phyloP scores from a whole-genome alignment of 768 basidiomycete species.

The Crepidotus variabilis region DNA sequence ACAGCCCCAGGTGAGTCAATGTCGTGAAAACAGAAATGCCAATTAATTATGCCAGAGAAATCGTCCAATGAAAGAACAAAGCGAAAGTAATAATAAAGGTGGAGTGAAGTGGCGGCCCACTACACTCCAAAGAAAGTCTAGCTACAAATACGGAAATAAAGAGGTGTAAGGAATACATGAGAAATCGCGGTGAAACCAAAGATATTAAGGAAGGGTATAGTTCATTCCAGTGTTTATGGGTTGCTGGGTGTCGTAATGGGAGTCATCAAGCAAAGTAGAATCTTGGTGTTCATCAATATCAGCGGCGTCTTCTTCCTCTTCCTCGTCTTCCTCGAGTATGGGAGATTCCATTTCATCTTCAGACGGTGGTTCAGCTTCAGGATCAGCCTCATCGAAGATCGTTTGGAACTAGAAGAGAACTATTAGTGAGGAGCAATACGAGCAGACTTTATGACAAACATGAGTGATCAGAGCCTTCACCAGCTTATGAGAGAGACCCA shows the following conservation, averaged over 20 bases:
- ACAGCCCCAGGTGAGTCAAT: no score
- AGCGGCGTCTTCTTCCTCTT: conserved; percentile 48
- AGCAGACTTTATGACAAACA: conserved; percentile 37
- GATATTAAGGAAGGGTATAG: conserved; percentile 26
- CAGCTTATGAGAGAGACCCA: conserved; percentile 74
- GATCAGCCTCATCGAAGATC: conserved; percentile 71
- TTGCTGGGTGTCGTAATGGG: conserved; percentile 12
- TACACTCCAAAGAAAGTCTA: neutral
- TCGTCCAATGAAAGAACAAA: neutral
- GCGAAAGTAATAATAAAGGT: neutral
- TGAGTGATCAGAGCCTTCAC: conserved; percentile 74
- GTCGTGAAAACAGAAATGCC: neutral
- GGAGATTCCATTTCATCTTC: conserved; percentile 66
- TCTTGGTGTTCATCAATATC: conserved; percentile 45
- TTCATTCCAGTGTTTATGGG: conserved; percentile 11
- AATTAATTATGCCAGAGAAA: neutral
- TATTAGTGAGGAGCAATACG: conserved; percentile 7
- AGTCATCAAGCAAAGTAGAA: conserved; percentile 17
- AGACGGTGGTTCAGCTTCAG: conserved; percentile 56
- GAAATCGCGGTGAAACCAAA: neutral
- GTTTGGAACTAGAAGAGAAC: conserved; percentile 43
- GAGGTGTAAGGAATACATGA: neutral
- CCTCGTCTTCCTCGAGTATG: conserved; percentile 67
- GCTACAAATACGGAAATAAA: neutral
- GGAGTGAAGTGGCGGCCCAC: neutral